Evolutionary conservation across 257 asterid species (phyloP).

Genomic region (Ilex asprella): DNA sequence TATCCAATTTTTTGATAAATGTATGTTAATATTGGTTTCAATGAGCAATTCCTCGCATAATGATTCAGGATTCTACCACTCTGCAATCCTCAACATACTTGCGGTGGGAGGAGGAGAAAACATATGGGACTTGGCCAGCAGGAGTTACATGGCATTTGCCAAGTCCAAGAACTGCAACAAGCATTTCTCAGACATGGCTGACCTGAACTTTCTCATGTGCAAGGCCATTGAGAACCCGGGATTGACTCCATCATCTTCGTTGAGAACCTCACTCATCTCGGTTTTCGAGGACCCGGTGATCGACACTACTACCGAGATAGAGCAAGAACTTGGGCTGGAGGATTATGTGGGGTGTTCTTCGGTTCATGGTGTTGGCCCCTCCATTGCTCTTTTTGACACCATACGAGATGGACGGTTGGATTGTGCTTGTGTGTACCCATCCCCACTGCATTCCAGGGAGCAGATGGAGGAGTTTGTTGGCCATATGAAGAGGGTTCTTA

Average conservation of each 20-base stretch:
- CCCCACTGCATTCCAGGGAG: slow-evolving; percentile 64
- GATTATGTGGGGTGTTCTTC: slow-evolving; percentile 72
- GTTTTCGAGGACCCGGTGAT: slow-evolving; percentile 71
- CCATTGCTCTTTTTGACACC: slow-evolving; percentile 62
- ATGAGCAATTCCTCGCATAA: no score
- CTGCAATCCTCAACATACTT: slow-evolving; percentile 54
- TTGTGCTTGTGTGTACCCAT: slow-evolving; percentile 59
- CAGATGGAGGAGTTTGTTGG: slow-evolving; percentile 46
- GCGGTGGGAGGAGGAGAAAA: slow-evolving; percentile 31
- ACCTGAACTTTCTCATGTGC: slow-evolving; percentile 57
- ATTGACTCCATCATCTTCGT: slow-evolving; percentile 49
- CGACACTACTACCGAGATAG: slow-evolving; percentile 24
- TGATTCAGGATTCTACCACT: slow-evolving; percentile 50
- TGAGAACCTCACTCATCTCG: slow-evolving; percentile 43
- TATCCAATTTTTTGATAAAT: no score
- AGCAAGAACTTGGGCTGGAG: slow-evolving; percentile 34
- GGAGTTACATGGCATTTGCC: slow-evolving; percentile 28
- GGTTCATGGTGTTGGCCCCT: slow-evolving; percentile 65
- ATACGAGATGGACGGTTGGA: slow-evolving; percentile 52
- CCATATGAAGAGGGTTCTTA: slow-evolving; percentile 36
- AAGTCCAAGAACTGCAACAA: slow-evolving; percentile 38
- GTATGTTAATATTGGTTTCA: no score
- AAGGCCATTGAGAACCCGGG: slow-evolving; percentile 60
- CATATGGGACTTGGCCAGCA: slow-evolving; percentile 49
- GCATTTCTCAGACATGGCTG: slow-evolving; percentile 65